Percentiles rank a stretch among this genome's conserved stretches.
phyloP scores from a whole-genome alignment of 2,329 filamentous ascomycete genomes.

The Ophiognomonia clavigignenti-juglandacearum region DNA sequence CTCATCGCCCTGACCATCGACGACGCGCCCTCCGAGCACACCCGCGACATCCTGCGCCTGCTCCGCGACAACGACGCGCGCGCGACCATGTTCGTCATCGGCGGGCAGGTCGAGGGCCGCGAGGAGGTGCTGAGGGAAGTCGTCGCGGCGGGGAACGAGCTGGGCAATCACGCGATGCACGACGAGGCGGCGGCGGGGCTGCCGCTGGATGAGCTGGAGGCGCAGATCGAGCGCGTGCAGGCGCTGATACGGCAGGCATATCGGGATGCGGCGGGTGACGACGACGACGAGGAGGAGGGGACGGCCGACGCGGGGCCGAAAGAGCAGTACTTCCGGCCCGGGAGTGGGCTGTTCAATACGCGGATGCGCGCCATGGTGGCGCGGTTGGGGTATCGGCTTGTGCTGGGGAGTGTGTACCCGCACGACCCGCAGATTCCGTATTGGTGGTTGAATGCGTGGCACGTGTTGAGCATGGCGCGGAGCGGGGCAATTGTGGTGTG shows the following conservation, averaged over 20 bases:
- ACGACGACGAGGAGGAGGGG: slow-evolving; percentile 33
- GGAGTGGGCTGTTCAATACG: slow-evolving; percentile 75
- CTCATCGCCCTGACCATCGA: slow-evolving; percentile 82
- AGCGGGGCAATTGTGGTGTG: slow-evolving; percentile 79
- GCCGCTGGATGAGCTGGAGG: slow-evolving; percentile 50
- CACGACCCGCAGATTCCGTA: slow-evolving; percentile 83
- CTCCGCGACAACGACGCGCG: slow-evolving; percentile 62
- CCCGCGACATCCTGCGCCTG: slow-evolving; percentile 62
- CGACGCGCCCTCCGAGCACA: slow-evolving; percentile 74
- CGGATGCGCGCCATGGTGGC: slow-evolving; percentile 60
- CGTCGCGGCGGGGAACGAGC: slow-evolving; percentile 60
- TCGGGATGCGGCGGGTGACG: slow-evolving; percentile 29
- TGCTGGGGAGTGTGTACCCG: slow-evolving; percentile 82
- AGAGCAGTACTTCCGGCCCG: slow-evolving; percentile 72
- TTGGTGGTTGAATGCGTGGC: slow-evolving; percentile 65
- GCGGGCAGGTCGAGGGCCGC: slow-evolving; percentile 58
- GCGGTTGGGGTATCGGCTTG: slow-evolving; percentile 62
- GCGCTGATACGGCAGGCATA: slow-evolving; percentile 54
- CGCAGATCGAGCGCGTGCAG: slow-evolving; percentile 64
- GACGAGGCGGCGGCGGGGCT: slow-evolving; percentile 71
- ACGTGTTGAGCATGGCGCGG: slow-evolving; percentile 74
- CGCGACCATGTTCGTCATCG: slow-evolving; percentile 88
- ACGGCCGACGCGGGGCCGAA: slow-evolving; percentile 31
- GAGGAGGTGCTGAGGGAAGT: slow-evolving; percentile 52
- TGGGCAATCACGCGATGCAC: slow-evolving; percentile 86